A percentile compares a stretch with the other conserved stretches of the same genome.
Evolutionary conservation across 2,329 filamentous ascomycete genomes (phyloP).

Genomic region (Juglanconis oblonga): DNA sequence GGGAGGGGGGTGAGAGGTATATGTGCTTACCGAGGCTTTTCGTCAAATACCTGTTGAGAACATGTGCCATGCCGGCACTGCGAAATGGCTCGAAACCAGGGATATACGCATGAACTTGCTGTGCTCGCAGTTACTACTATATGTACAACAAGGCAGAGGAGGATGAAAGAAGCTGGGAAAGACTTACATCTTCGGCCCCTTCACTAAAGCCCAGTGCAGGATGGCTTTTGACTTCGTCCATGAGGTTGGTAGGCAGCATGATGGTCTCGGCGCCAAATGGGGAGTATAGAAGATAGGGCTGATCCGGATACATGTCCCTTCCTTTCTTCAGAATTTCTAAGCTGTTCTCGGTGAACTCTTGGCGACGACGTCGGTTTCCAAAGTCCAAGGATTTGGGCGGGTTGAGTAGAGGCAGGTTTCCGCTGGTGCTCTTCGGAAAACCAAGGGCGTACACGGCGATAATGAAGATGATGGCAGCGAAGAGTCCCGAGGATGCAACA

Average conservation of each 20-base stretch:
- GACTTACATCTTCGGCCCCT: neutral
- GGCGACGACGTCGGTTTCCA: neutral
- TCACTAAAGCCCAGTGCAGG: neutral
- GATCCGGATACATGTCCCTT: neutral
- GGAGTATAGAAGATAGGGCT: neutral
- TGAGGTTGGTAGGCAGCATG: neutral
- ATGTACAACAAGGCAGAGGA: neutral
- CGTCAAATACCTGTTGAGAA: constrained; percentile 4
- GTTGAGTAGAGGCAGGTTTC: neutral
- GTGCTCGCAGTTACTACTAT: neutral
- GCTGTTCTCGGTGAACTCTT: neutral
- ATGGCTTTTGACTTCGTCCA: neutral
- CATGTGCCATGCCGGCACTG: neutral
- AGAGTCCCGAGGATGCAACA: neutral
- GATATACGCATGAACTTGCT: neutral
- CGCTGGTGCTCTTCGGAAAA: neutral
- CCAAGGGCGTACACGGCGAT: neutral
- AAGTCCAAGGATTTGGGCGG: neutral
- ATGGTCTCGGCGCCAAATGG: neutral
- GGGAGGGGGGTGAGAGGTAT: neutral
- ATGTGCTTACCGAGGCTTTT: neutral
- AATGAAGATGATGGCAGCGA: neutral
- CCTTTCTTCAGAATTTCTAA: neutral
- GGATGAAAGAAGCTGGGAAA: neutral
- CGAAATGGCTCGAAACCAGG: neutral